Evolutionary conservation across 164 flowering plant species (phyloP).

Genomic region (Nelumbo lutea): DNA sequence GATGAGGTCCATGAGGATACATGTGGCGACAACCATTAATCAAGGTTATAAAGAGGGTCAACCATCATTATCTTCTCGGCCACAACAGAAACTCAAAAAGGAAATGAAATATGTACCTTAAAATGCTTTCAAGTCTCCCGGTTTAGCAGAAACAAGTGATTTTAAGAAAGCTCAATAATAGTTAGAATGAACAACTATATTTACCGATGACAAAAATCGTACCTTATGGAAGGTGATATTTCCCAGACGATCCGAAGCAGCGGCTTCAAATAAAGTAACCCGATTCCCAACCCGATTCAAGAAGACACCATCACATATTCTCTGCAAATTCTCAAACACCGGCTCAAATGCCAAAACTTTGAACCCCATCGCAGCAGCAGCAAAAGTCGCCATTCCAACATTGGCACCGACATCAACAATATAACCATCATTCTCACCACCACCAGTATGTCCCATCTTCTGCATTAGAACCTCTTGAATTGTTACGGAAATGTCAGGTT

Average conservation of each 20-base stretch:
- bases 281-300: constrained; percentile 64
- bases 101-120: neutral
- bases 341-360: constrained; percentile 89
- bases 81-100: neutral
- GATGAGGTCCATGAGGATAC: too few relatives aligned
- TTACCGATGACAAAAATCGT: neutral
- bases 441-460: constrained; percentile 25
- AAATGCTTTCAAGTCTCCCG: neutral
- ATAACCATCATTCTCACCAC: constrained; percentile 36
- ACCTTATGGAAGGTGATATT: constrained; percentile 96
- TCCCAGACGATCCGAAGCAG: constrained; percentile 77
- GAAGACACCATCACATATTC: constrained; percentile 91
- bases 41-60: neutral
- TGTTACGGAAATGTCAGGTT: constrained; percentile 71
- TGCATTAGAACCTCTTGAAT: constrained; percentile 49
- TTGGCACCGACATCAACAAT: constrained; percentile 94
- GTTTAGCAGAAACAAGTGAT: neutral
- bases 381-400: constrained; percentile 96
- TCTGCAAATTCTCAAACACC: constrained; percentile 93
- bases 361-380: constrained; percentile 96
- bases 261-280: constrained; percentile 84
- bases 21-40: too few relatives aligned
- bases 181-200: neutral
- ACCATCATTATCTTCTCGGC: neutral
- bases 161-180: neutral